A percentile compares a stretch with the other conserved stretches of the same genome.
phyloP scores from a whole-genome alignment of 805 yeast genomes.

The Candida easanensis region DNA sequence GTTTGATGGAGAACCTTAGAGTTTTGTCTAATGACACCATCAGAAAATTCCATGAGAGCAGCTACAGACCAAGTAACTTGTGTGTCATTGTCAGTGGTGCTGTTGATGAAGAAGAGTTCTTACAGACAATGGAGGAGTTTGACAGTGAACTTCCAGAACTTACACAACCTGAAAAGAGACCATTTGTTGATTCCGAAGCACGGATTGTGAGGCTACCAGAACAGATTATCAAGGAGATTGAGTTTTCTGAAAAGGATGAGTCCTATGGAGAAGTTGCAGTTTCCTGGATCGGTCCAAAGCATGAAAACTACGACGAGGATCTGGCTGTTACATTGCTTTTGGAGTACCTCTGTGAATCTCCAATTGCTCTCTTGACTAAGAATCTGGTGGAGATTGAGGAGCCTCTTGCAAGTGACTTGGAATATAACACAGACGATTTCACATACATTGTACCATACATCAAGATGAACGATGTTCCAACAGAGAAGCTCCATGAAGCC shows the following conservation, averaged over 20 bases:
- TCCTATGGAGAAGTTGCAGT: conserved; percentile 71
- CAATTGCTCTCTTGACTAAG: conserved; percentile 72
- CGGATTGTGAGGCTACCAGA: conserved; percentile 33
- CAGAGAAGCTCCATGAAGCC: conserved; percentile 53
- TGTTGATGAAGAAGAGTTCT: conserved; percentile 70
- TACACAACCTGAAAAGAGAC: conserved; percentile 43
- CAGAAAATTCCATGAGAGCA: conserved; percentile 63
- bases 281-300: conserved; percentile 80
- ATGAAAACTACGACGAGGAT: conserved; percentile 46
- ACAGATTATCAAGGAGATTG: conserved; percentile 47
- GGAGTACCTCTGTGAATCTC: conserved; percentile 70
- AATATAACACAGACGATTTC: conserved; percentile 72
- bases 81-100: conserved; percentile 84
- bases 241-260: conserved; percentile 90
- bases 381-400: conserved; percentile 75
- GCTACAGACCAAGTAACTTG: conserved; percentile 81
- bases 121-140: conserved; percentile 56
- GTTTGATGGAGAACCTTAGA: conserved; percentile 74
- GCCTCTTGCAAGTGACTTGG: conserved; percentile 74
- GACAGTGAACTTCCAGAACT: conserved; percentile 50
- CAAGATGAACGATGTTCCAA: conserved; percentile 71
- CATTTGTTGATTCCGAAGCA: conserved; percentile 71
- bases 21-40: conserved; percentile 70
- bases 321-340: conserved; percentile 72
- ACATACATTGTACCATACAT: conserved; percentile 54